phyloP scores from a whole-genome alignment of 306 rosid genomes.

The Inga oerstediana region DNA sequence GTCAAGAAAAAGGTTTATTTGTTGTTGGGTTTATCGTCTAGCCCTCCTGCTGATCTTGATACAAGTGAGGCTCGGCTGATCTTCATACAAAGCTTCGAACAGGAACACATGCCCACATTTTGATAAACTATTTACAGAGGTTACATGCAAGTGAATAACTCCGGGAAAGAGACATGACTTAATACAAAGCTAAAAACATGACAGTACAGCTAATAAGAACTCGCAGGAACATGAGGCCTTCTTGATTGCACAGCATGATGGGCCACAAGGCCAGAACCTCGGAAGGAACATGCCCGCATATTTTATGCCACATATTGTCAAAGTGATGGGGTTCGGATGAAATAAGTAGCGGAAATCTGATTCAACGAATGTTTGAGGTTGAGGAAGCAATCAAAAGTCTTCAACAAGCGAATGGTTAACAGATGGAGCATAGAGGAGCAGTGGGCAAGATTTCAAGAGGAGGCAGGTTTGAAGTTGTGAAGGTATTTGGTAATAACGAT shows the following conservation, averaged over 20 bases:
- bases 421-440: background rate
- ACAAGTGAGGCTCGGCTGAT: background rate
- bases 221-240: too few species aligned
- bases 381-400: background rate
- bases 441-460: background rate
- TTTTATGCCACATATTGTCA: background rate
- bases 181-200: too few species aligned
- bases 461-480: background rate
- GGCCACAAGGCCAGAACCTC: too few species aligned
- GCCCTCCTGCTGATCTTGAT: background rate
- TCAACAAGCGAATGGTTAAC: background rate
- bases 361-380: background rate
- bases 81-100: background rate
- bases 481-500: background rate
- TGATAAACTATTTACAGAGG: too few species aligned
- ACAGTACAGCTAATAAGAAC: too few species aligned
- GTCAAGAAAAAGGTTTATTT: background rate
- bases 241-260: too few species aligned
- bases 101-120: background rate
- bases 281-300: background rate
- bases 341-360: background rate
- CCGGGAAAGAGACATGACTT: too few species aligned
- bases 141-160: too few species aligned
- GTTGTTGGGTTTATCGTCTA: background rate
- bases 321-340: background rate